These are phyloP conservation scores for Dactylonectria estremocensis DNA, from an alignment of 2,329 filamentous ascomycete species.

Conservation along the genomic window DNA sequence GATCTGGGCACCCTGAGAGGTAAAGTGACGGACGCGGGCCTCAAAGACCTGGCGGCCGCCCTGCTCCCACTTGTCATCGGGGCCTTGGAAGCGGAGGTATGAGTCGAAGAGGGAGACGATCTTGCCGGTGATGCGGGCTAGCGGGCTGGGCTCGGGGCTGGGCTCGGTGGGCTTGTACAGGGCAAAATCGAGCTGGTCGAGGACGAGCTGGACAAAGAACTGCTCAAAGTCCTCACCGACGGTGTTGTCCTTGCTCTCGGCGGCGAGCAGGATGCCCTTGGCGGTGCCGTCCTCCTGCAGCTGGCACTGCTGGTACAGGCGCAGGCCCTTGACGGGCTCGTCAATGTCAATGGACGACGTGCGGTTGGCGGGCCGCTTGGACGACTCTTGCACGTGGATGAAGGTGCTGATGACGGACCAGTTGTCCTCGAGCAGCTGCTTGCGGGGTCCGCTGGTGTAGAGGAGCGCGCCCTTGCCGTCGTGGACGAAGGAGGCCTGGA, in stretches of 20 bases:
- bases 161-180: not conserved
- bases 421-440: not conserved
- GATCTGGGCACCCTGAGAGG: slow-evolving; percentile 36
- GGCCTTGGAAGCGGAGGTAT: slow-evolving; percentile 42
- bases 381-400: not conserved
- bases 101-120: slow-evolving; percentile 45
- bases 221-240: not conserved
- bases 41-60: slow-evolving; percentile 43
- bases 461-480: not conserved
- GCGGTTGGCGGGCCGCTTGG: not conserved
- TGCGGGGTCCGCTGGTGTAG: slow-evolving; percentile 1
- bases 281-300: not conserved
- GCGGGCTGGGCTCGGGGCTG: not conserved
- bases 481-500: slow-evolving; percentile 11
- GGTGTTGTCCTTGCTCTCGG: not conserved
- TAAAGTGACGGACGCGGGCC: slow-evolving; percentile 43
- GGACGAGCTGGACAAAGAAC: slow-evolving; percentile 9
- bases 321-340: not conserved
- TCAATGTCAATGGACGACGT: not conserved
- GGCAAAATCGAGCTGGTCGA: slow-evolving; percentile 6
- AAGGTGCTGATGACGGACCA: slow-evolving; percentile 1
- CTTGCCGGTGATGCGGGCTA: slow-evolving; percentile 14
- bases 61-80: slow-evolving; percentile 43
- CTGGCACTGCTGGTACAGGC: not conserved
- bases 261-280: slow-evolving; percentile 1